A percentile compares a stretch with the other conserved stretches of the same genome.
Conservation (phyloP, 305 asterid species). For the Salvia sclarea region DNA sequence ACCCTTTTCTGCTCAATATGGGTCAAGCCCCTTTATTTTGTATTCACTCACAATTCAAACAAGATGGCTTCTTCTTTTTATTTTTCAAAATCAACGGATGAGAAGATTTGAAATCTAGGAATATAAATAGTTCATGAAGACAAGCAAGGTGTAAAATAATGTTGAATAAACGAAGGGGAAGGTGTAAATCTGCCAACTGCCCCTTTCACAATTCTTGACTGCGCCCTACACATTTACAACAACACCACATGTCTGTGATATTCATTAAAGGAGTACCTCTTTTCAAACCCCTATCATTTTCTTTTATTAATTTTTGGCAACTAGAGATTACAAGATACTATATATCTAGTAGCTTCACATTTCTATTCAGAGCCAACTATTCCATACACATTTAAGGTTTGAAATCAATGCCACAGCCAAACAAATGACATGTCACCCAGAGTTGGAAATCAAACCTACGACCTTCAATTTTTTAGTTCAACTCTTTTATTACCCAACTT, state of each 20-base stretch:
- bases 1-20: background rate
- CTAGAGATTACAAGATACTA: background rate
- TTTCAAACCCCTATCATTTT: slow-evolving; percentile 1
- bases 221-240: background rate
- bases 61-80: background rate
- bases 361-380: background rate
- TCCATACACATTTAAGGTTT: background rate
- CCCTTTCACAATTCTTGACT: slow-evolving; percentile 25
- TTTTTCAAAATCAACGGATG: background rate
- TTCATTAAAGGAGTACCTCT: slow-evolving; percentile 4
- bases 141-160: background rate
- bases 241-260: slow-evolving; percentile 28
- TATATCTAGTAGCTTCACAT: background rate
- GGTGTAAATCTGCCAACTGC: slow-evolving; percentile 20
- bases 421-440: background rate
- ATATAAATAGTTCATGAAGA: background rate
- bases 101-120: background rate
- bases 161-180: background rate
- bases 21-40: background rate
- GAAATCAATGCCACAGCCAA: background rate
- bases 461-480: slow-evolving; percentile 5
- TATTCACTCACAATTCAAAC: background rate
- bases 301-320: background rate
- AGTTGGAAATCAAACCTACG: slow-evolving; percentile 5
- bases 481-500: background rate